A percentile compares a stretch with the other conserved stretches of the same genome.
phyloP scores from a whole-genome alignment of 1,284 basidiomycete genomes.

The Amylostereum chailletii region DNA sequence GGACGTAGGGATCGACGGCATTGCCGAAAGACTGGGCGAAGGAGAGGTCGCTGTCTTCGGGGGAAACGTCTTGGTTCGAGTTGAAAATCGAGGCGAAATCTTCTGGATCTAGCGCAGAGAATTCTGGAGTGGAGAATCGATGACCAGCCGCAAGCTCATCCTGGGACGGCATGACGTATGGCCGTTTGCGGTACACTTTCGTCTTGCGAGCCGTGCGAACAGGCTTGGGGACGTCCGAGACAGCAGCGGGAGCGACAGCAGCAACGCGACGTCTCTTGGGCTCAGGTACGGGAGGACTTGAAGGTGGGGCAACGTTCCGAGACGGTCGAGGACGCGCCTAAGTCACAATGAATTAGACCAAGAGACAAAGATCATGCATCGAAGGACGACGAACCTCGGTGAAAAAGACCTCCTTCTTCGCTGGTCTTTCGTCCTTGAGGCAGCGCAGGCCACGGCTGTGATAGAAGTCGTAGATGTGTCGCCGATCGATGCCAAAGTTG shows the following conservation, averaged over 20 bases:
- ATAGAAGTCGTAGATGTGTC: conserved; percentile 73
- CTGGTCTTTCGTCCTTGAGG: conserved; percentile 15
- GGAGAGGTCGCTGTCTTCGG: conserved; percentile 1
- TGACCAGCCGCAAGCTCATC: not conserved
- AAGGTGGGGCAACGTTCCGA: conserved; percentile 2
- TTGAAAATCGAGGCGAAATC: conserved; percentile 1
- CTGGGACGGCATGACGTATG: not conserved
- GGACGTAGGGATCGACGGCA: not conserved
- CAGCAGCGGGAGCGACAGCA: conserved; percentile 4
- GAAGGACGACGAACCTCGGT: conserved; percentile 9
- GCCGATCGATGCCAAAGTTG: conserved; percentile 56
- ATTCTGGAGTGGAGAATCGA: not conserved
- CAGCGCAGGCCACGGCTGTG: conserved; percentile 44
- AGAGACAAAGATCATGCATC: not conserved
- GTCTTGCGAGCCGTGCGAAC: conserved; percentile 8
- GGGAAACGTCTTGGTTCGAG: not conserved
- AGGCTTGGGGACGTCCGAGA: conserved; percentile 4
- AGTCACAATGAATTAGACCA: not conserved
- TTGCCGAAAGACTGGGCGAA: conserved; percentile 3
- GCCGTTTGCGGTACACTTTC: conserved; percentile 3
- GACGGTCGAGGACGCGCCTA: conserved; percentile 8
- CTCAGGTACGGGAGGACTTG: conserved; percentile 5
- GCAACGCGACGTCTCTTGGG: conserved; percentile 8
- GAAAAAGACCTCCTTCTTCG: conserved; percentile 13
- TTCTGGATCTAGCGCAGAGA: conserved; percentile 1